A percentile compares a stretch with the other conserved stretches of the same genome.
phyloP scores from a whole-genome alignment of 371 early-diverging fungal species.

The Apophysomyces variabilis region DNA sequence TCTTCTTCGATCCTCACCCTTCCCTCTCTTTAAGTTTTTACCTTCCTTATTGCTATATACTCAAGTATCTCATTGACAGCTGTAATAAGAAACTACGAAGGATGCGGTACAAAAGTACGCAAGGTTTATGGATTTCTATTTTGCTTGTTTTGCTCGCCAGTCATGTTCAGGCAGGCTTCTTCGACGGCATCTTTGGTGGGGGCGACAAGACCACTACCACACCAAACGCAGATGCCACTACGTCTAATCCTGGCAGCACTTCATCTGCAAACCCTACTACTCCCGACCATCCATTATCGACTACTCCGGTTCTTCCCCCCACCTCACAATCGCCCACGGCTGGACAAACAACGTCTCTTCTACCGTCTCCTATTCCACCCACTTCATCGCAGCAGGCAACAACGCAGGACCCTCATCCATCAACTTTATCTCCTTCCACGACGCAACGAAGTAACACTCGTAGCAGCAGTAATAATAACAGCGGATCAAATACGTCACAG shows the following conservation, averaged over 20 bases:
- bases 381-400: slow-evolving; percentile 14
- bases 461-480: not conserved
- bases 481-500: not conserved
- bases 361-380: slow-evolving; percentile 1
- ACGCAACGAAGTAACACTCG: not conserved
- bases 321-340: not conserved
- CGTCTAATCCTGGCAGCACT: not conserved
- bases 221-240: slow-evolving; percentile 4
- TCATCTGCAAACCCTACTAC: slow-evolving; percentile 9
- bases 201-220: slow-evolving; percentile 2
- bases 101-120: slow-evolving; percentile 14
- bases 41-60: slow-evolving; percentile 11
- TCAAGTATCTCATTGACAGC: not conserved
- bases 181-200: slow-evolving; percentile 13
- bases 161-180: slow-evolving; percentile 20
- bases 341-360: not conserved
- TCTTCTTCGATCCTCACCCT: slow-evolving; percentile 3
- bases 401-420: not conserved
- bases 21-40: slow-evolving; percentile 1
- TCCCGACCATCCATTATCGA: not conserved
- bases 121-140: slow-evolving; percentile 19
- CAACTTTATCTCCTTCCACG: slow-evolving; percentile 1
- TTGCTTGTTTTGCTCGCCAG: slow-evolving; percentile 17
- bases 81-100: not conserved
- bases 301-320: not conserved